Base-by-base conservation (phyloP, 768 basidiomycete species). In the Gloeophyllum trabeum region DNA sequence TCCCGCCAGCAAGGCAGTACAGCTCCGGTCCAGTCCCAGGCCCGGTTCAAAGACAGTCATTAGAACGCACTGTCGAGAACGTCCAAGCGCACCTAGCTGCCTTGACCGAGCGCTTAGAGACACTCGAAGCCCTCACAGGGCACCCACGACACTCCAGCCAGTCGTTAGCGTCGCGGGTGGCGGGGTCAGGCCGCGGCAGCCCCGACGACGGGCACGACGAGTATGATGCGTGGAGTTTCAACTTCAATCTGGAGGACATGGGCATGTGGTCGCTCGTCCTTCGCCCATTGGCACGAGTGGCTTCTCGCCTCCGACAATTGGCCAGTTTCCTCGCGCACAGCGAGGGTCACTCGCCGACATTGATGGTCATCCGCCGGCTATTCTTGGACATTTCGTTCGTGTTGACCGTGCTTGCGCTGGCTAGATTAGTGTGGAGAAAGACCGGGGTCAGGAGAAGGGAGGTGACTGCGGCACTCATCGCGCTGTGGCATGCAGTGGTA, bases 51-150 rank as follows among this genome's bases (percentile, higher is more conserved):
- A n/a, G n/a, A n/a, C n/a, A n/a, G 26, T 64, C 71, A 5, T 64
- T 93, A 41, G 89, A 91, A 57, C 73, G 73, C 36, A 84, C 84
- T 0, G 64, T 92, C 16, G 85, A 91, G 58, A 78, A 72, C 47
- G 71, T 90, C 40, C 89, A 93, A 57, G 74, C 78, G 0, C 83
- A 89, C 47, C 61, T 92, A 16, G 86, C 86, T 0, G 87, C 87
- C 4, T 69, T 92, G 35, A 77, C 73, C 5, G 88, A 91, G 57
- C 78, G 90, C 22, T 54, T 70, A 5, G 64, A 69, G 40, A 47
- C 51, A 7, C 61, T 92, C n/a, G 89, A 91, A 42, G 43, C 48
- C 10, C 39, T 48, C 13, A 40, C 53, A 12, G 50, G 53, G 35
- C 45, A 42, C 28, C 51, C 57, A 2, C 46, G 20, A 21, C 36